phyloP scores from a whole-genome alignment of 306 rosid species.

The Astragalus membranaceus region DNA sequence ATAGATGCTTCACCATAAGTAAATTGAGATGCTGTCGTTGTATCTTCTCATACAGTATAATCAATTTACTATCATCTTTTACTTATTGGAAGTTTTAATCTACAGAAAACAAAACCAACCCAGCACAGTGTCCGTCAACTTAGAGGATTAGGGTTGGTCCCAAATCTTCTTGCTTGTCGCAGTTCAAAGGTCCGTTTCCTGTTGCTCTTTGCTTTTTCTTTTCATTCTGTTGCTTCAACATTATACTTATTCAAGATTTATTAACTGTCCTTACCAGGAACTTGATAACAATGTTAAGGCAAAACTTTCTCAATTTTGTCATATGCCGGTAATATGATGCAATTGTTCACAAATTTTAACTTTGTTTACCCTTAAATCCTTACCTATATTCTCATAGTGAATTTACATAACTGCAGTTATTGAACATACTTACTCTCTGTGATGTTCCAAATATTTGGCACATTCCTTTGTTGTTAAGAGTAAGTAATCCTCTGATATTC shows the following conservation, averaged over 20 bases:
- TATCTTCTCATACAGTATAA: not conserved
- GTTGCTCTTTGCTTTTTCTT: slow-evolving; percentile 16
- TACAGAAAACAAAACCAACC: slow-evolving; percentile 83
- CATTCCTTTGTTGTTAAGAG: slow-evolving; percentile 78
- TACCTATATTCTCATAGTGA: slow-evolving; percentile 3
- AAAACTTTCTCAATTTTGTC: slow-evolving; percentile 83
- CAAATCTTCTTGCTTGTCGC: slow-evolving; percentile 78
- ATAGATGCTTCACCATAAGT: not conserved
- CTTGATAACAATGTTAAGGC: slow-evolving; percentile 60
- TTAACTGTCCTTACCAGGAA: slow-evolving; percentile 39
- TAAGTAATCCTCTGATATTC: slow-evolving; percentile 28
- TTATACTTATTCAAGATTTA: slow-evolving; percentile 1
- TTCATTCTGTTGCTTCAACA: not conserved
- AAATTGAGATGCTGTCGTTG: not conserved
- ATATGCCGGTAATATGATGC: slow-evolving; percentile 62
- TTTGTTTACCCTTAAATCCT: not conserved
- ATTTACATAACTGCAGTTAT: slow-evolving; percentile 38
- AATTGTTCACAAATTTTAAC: not conserved
- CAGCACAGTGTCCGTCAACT: slow-evolving; percentile 83
- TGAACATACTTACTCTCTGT: slow-evolving; percentile 64
- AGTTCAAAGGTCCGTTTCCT: slow-evolving; percentile 56
- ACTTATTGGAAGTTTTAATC: slow-evolving; percentile 11
- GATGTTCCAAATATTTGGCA: slow-evolving; percentile 97
- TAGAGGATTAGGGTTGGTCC: slow-evolving; percentile 68
- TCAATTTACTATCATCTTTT: not conserved